Evolutionary conservation across 495 filamentous ascomycete species (phyloP), one percentile per base, ranked within the genome.

Genomic region (Aspergillus coremiiformis): DNA sequence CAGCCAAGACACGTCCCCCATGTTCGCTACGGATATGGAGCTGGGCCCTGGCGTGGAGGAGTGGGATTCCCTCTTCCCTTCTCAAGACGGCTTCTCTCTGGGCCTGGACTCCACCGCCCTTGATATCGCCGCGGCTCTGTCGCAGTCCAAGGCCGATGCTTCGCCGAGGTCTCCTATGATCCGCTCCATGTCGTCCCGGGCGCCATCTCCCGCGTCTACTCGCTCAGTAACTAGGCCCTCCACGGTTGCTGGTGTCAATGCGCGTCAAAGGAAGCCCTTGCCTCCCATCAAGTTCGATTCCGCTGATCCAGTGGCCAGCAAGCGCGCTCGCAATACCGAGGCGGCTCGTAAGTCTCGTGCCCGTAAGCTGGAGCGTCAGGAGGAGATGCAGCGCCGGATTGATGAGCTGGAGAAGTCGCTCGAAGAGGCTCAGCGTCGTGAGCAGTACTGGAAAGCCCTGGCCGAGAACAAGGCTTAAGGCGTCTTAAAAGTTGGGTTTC

Each of bases 321-420:
- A 96, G 79, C 89, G 93, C 56, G 92, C 91, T 29, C 84, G 91
- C 51, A 98, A 98, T 69, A 98, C 93, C 12, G 77, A 92, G 69
- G 93, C 93, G 41, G 93, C 93, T 55, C 88, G 93, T 39, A 96
- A 96, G 69, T 96, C 92, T 33, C 86, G 93, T 11, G 82, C 87
- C 53, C 84, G 88, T 57, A 91, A 93, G 70, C 74, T 87, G 7
- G 73, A 83, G 58, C 81, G 82, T 46, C 75, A 87, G 49, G 78
- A 84, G 8, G 77, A 76, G 33, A 73, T 94, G 53, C 77, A 83
- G 61, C 60, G 54, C 5, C 66, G 72, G 44, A 81, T 84, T 49
- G 69, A 61, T 35, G 66, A 76, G 44, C 61, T 83, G 3, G 65
- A 79, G 62, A 68, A 67, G 19, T 62, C 45, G 27, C 57, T 68